A percentile compares a stretch with the other conserved stretches of the same genome.
Evolutionary conservation across 1,139 yeast genomes (phyloP).

Genomic region (Hanseniaspora uvarum): DNA sequence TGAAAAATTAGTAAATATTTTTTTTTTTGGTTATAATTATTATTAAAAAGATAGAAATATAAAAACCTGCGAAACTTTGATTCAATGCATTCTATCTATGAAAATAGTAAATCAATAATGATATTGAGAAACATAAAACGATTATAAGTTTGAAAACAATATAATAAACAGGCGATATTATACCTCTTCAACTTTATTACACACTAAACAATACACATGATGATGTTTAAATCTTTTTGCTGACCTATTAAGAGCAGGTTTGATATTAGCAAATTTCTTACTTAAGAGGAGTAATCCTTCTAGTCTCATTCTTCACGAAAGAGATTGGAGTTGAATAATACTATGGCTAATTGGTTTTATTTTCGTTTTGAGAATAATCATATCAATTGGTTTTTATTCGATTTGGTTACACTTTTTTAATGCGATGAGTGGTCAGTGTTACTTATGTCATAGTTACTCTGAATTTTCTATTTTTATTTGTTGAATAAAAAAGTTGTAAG

Average conservation of each 20-base stretch:
- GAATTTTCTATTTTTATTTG: constrained; percentile 20
- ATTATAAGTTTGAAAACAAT: neutral
- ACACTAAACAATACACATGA: constrained; percentile 5
- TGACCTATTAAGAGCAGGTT: constrained; percentile 18
- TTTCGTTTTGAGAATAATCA: constrained; percentile 13
- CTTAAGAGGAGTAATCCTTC: constrained; percentile 6
- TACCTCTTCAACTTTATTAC: neutral
- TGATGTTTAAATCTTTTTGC: constrained; percentile 16
- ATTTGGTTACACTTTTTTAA: constrained; percentile 26
- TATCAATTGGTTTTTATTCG: constrained; percentile 18
- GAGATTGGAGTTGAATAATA: neutral
- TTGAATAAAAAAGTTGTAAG: constrained; percentile 10
- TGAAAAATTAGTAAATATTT: too few relatives aligned
- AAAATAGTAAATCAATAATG: neutral
- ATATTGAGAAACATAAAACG: neutral
- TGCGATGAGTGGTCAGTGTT: constrained; percentile 32
- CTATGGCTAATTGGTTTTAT: constrained; percentile 7
- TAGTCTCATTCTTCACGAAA: neutral
- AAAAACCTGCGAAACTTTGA: neutral
- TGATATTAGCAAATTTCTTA: constrained; percentile 10
- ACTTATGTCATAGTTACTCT: constrained; percentile 34
- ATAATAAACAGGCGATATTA: neutral
- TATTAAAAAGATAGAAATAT: too few relatives aligned
- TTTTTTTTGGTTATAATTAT: neutral
- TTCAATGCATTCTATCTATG: neutral